Percentiles rank a stretch among this genome's conserved stretches.
Conservation (phyloP, 169 alveolate species). For the Plasmodium blacklocki region DNA sequence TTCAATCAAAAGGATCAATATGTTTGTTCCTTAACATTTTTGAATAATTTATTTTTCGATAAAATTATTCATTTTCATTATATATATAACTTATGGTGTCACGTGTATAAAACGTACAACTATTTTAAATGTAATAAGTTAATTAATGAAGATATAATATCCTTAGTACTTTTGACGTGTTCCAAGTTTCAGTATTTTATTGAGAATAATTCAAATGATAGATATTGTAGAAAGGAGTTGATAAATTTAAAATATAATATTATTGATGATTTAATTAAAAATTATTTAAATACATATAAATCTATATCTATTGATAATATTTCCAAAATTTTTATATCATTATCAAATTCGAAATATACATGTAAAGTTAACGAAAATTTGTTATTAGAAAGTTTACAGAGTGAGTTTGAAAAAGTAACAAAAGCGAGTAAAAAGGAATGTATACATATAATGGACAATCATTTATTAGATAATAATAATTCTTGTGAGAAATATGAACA, state of each 20-base stretch:
- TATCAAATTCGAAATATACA: conserved; percentile 57
- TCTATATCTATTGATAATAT: conserved; percentile 50
- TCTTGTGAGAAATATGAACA: conserved; percentile 39
- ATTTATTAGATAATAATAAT: conserved; percentile 3
- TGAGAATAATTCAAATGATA: conserved; percentile 46
- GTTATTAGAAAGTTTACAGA: conserved; percentile 44
- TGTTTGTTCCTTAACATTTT: conserved; percentile 54
- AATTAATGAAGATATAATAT: conserved; percentile 46
- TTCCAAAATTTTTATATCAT: conserved; percentile 65
- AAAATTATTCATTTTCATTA: conserved; percentile 54
- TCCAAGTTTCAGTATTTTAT: conserved; percentile 69
- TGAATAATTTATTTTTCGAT: conserved; percentile 65
- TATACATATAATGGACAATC: not conserved
- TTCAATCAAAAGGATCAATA: conserved; percentile 39
- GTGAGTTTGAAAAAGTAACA: conserved; percentile 40
- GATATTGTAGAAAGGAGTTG: conserved; percentile 61
- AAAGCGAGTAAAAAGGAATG: not conserved
- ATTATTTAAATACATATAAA: conserved; percentile 56
- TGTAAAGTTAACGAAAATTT: conserved; percentile 45
- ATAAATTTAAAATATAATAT: conserved; percentile 50
- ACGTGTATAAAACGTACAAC: conserved; percentile 60
- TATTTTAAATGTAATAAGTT: conserved; percentile 45
- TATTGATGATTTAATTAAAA: conserved; percentile 66
- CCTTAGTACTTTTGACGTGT: conserved; percentile 61
- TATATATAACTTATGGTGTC: conserved; percentile 37